Percentiles rank a stretch among this genome's conserved stretches.
These are phyloP conservation scores for Epichloe uncinata DNA, from an alignment of 2,329 filamentous ascomycete genomes.

Conservation along the genomic window DNA sequence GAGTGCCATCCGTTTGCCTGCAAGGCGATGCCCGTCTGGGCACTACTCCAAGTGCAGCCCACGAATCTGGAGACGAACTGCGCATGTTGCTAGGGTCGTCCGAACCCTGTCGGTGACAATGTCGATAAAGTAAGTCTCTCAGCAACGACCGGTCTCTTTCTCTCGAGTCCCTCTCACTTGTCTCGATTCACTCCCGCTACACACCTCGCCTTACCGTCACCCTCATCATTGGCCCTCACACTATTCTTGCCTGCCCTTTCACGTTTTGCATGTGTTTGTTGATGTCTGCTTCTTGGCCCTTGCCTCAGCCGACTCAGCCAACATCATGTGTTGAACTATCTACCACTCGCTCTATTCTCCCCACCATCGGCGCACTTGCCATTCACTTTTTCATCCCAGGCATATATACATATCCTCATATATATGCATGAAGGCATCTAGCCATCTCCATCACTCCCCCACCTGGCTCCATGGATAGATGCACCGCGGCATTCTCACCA, in stretches of 20 bases:
- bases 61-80: slow-evolving; percentile 3
- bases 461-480: neutral
- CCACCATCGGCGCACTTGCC: neutral
- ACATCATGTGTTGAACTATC: neutral
- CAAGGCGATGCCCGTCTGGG: neutral
- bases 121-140: slow-evolving; percentile 40
- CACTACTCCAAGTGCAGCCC: slow-evolving; percentile 1
- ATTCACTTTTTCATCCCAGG: neutral
- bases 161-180: slow-evolving; percentile 2
- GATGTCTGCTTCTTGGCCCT: neutral
- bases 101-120: slow-evolving; percentile 28
- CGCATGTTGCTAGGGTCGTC: slow-evolving; percentile 16
- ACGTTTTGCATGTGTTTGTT: neutral
- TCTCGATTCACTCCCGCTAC: slow-evolving; percentile 2
- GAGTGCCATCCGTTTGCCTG: neutral
- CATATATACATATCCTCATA: neutral
- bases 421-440: neutral
- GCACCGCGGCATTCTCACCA: slow-evolving; percentile 11
- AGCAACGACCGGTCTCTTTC: slow-evolving; percentile 4
- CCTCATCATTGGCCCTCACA: neutral
- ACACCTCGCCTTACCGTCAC: neutral
- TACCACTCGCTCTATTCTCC: neutral
- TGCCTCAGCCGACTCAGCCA: neutral
- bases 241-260: too few relatives aligned
- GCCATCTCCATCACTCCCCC: neutral